Base-by-base conservation (phyloP, 1,284 basidiomycete genomes). In the Gastroboletus turbinatus region DNA sequence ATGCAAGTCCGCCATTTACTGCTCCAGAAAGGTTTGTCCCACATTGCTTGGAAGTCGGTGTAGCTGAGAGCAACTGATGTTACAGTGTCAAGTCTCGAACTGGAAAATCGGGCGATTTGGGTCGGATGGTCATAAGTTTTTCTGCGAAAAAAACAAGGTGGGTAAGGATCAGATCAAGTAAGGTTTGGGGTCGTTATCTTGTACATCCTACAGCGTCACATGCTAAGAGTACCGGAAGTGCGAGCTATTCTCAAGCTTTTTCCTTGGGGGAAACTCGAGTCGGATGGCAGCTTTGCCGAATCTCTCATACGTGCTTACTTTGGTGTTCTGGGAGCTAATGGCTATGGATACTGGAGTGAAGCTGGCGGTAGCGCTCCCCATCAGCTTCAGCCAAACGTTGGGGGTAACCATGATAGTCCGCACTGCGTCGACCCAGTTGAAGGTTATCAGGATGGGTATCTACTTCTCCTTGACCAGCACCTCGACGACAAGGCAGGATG, bases 231-330 rank as follows among this genome's bases (percentile, higher is more conserved):
- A 5, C 55, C 67, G 0, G 52, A 69, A 50, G 61, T 71, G n/a
- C 68, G 66, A 33, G 66, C 66, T 6, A 64, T 74, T 45, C 58
- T 73, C 30, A 64, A 66, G 17, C 63, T 69, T 30, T 77, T 76
- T 53, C 70, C 75, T 11, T 76, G 76, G 75, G 76, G 73, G 6
- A 71, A 69, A 40, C 17, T 78, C 23, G 76, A 78, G 53, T 66
- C 63, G 13, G 75, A 77, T 57, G 75, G 75, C 4, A 75, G 74
- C 23, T 78, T 76, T 63, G 53, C 62, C 9, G 62, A 64, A 47
- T 57, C 68, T 16, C 40, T 76, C 44, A 67, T 67, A 25, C 68
- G 69, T n/a, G 77, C 72, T n/a, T 72, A 70, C 29, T 73, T 70
- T 53, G 61, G 52, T n/a, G 75, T 78, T 27, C 57, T 78, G 17